Percentiles rank a stretch among this genome's conserved stretches.
These are phyloP conservation scores for Clonostachys rosea DNA, from an alignment of 2,329 filamentous ascomycete genomes.

Conservation along the genomic window DNA sequence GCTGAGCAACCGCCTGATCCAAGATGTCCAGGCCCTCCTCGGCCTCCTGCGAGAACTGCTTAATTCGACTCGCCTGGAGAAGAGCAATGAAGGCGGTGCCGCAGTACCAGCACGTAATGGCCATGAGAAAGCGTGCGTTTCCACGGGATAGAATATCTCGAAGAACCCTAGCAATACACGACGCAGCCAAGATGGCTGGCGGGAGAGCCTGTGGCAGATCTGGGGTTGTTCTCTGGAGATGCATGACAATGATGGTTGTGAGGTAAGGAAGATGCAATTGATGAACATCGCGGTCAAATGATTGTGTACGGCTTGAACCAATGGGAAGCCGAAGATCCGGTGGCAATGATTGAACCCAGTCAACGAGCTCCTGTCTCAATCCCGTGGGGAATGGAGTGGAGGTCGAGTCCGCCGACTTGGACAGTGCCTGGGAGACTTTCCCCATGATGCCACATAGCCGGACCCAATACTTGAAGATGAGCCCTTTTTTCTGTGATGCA, in stretches of 20 bases:
- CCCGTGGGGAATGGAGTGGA: no score
- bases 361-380: constrained; percentile 22
- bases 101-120: constrained; percentile 36
- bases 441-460: no score
- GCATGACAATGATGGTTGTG: constrained; percentile 31
- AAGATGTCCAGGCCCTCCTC: no score
- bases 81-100: constrained; percentile 33
- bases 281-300: constrained; percentile 32
- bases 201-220: constrained; percentile 27
- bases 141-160: constrained; percentile 30
- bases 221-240: constrained; percentile 24
- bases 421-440: no score
- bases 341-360: constrained; percentile 26
- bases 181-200: constrained; percentile 28
- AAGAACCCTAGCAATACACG: constrained; percentile 28
- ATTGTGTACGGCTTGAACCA: constrained; percentile 13
- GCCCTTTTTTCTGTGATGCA: no score
- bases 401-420: no score
- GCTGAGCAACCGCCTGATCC: no score
- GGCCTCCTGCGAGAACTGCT: no score
- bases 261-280: constrained; percentile 34
- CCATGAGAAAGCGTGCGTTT: constrained; percentile 30
- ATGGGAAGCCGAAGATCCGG: constrained; percentile 23
- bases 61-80: constrained; percentile 19
- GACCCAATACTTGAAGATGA: no score